Conservation (phyloP, 1,139 yeast species). For the Dujonia santamariae region DNA sequence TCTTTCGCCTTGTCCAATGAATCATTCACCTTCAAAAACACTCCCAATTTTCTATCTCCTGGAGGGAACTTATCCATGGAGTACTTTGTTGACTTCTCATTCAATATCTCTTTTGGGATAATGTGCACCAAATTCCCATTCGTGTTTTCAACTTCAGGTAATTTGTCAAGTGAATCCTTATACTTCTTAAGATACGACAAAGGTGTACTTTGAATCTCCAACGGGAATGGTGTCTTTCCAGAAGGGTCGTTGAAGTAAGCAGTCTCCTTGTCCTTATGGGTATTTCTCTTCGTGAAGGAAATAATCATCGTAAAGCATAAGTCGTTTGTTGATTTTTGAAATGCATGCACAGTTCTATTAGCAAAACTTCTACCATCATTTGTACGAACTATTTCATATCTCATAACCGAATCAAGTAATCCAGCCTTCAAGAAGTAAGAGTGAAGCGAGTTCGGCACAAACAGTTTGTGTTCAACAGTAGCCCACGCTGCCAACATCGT, state of each 20-base stretch:
- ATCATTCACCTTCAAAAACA: slow-evolving; percentile 33
- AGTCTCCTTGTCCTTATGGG: slow-evolving; percentile 15
- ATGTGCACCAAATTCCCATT: slow-evolving; percentile 31
- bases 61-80: slow-evolving; percentile 18
- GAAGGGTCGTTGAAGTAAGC: slow-evolving; percentile 6
- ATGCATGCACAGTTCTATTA: slow-evolving; percentile 34
- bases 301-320: slow-evolving; percentile 33
- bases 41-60: slow-evolving; percentile 31
- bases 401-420: slow-evolving; percentile 23
- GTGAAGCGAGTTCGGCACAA: slow-evolving; percentile 40
- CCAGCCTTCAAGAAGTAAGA: slow-evolving; percentile 42
- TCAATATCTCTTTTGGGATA: slow-evolving; percentile 29
- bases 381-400: slow-evolving; percentile 32
- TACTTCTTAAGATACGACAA: slow-evolving; percentile 30
- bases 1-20: slow-evolving; percentile 23
- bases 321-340: slow-evolving; percentile 27
- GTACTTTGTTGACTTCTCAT: slow-evolving; percentile 6
- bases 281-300: slow-evolving; percentile 33
- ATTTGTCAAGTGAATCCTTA: slow-evolving; percentile 24
- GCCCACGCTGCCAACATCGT: slow-evolving; percentile 38
- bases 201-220: slow-evolving; percentile 30
- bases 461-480: slow-evolving; percentile 23
- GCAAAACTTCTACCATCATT: slow-evolving; percentile 36
- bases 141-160: slow-evolving; percentile 26
- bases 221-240: slow-evolving; percentile 20